Conservation (phyloP, 1,284 basidiomycete genomes). For the Fistulinella staudtii region DNA sequence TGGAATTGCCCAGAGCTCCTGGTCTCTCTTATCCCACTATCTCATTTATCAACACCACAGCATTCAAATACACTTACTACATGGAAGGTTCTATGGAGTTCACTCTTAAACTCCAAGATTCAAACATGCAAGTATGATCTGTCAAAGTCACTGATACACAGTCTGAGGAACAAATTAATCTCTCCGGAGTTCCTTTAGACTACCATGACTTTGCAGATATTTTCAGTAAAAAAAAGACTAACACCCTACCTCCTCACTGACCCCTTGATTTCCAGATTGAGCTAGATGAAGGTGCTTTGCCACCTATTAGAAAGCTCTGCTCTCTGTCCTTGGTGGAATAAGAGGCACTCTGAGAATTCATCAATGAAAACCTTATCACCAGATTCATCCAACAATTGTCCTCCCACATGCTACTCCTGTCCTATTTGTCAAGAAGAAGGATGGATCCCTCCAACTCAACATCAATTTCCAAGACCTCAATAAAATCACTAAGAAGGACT, state of each 20-base stretch:
- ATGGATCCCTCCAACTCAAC: not conserved
- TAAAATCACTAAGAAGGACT: not conserved
- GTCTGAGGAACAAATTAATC: not conserved
- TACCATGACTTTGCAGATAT: not conserved
- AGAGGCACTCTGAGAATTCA: not conserved
- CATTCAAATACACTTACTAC: not conserved
- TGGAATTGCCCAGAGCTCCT: not conserved
- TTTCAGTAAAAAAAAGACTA: not conserved
- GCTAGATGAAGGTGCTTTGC: not conserved
- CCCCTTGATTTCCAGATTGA: not conserved
- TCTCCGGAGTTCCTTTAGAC: not conserved
- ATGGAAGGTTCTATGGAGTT: not conserved
- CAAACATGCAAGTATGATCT: too few species aligned
- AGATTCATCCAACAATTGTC: not conserved
- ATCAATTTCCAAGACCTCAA: not conserved
- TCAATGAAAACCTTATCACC: not conserved
- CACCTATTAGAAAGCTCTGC: not conserved
- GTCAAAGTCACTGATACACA: too few species aligned
- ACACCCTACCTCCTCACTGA: not conserved
- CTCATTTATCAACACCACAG: not conserved
- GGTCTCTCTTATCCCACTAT: not conserved
- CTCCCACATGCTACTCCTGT: not conserved
- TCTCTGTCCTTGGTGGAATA: not conserved
- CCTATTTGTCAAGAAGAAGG: not conserved
- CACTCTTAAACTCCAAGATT: too few species aligned